Percentiles rank a stretch among this genome's conserved stretches.
These are phyloP conservation scores for Heterobasidion occidentale DNA, from an alignment of 1,284 basidiomycete genomes.

Conservation along the genomic window DNA sequence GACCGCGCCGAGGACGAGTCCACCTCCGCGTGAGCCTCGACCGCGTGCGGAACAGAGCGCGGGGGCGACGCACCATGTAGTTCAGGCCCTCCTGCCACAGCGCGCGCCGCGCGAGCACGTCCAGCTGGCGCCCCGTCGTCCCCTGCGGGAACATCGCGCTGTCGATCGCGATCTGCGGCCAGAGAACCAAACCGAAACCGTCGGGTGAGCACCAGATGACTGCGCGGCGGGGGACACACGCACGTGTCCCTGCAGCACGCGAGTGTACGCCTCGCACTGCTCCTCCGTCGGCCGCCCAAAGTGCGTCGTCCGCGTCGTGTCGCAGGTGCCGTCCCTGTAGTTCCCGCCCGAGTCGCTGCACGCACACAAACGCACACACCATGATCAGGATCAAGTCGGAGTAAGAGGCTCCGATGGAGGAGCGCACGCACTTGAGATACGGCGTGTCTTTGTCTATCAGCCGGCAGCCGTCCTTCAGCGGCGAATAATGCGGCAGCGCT, in stretches of 20 bases:
- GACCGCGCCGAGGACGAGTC: slow-evolving; percentile 9
- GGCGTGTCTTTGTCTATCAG: slow-evolving; percentile 75
- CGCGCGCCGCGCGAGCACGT: slow-evolving; percentile 79
- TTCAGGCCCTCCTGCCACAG: slow-evolving; percentile 88
- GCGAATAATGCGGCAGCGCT: slow-evolving; percentile 90
- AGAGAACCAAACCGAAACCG: slow-evolving; percentile 2
- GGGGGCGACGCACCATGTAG: slow-evolving; percentile 47
- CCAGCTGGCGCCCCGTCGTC: slow-evolving; percentile 74
- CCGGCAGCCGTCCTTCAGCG: slow-evolving; percentile 59
- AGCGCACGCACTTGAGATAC: slow-evolving; percentile 59
- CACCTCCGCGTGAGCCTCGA: background rate
- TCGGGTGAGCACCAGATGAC: background rate
- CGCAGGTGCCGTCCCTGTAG: slow-evolving; percentile 87
- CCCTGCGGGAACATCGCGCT: slow-evolving; percentile 84
- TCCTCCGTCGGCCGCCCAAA: slow-evolving; percentile 79
- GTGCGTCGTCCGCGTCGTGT: slow-evolving; percentile 87
- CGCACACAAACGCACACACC: background rate
- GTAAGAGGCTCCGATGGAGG: background rate
- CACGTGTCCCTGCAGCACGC: slow-evolving; percentile 94
- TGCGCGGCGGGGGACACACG: slow-evolving; percentile 22
- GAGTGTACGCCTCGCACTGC: slow-evolving; percentile 87
- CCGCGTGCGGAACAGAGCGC: background rate
- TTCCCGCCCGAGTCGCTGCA: slow-evolving; percentile 78
- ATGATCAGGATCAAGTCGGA: background rate
- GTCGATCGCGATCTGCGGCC: slow-evolving; percentile 79